Evolutionary conservation across 345 rosid species (phyloP), one percentile per base, ranked within the genome.

Genomic region (Populus alba): DNA sequence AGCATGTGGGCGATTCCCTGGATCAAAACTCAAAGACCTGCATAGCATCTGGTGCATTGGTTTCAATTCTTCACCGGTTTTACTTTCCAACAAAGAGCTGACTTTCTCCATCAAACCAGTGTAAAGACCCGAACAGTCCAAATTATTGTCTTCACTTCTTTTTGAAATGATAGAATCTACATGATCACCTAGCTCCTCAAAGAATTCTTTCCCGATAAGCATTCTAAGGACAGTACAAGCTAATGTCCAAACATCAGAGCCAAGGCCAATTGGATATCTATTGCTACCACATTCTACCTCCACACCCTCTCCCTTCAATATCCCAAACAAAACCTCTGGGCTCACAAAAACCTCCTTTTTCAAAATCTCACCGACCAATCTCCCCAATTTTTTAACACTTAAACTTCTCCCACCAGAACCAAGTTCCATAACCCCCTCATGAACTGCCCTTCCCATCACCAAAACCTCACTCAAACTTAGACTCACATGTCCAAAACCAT

Each of bases 171-270:
- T 75, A 79, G 69, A 22, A n/a, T 31, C 43, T 77, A 88, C 76
- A 74, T 59, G 75, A 78, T 75, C 87, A 86, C 51, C 78, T 66
- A 88, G 71, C 81, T 76, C 88, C 66, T 81, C 80, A 37, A 75
- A 72, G 75, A 91, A 89, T 65, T 68, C 72, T 29, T 85, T 81
- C 39, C 97, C 97, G 73, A 86, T 49, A 79, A 89, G 86, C 80
- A 91, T 81, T 80, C 85, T 72, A 78, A 91, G 81, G 76, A 93
- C 81, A 84, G 88, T 73, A 81, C 88, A 90, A 76, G 89, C 89
- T 78, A 93, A 77, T 73, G 91, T 70, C 99, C 96, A 95, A 70
- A 90, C 91, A 86, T 95, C 97, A 18, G 94, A 87, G 66, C 83
- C 74, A 83, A 55, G 79, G 11, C 83, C 84, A 72, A 84, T 80